A percentile compares a stretch with the other conserved stretches of the same genome.
These are phyloP conservation scores for Larix kaempferi DNA, from an alignment of 75 land plant genomes.

Conservation along the genomic window DNA sequence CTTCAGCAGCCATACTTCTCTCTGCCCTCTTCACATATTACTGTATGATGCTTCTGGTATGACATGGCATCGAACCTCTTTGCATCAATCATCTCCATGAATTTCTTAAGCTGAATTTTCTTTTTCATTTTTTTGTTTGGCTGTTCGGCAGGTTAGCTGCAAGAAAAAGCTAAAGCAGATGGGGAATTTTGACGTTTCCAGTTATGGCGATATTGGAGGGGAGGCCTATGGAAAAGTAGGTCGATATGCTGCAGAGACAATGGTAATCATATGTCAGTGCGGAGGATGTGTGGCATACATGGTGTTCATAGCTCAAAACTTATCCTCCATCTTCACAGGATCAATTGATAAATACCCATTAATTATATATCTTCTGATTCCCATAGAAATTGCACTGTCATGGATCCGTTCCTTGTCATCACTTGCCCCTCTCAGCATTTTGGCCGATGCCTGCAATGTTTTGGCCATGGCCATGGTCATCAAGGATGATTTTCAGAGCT, in stretches of 20 bases:
- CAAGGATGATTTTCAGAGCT: too few relatives aligned
- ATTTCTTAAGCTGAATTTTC: background rate
- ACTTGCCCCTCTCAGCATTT: too few relatives aligned
- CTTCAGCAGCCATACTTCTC: slow-evolving; percentile 30
- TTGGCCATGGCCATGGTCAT: too few relatives aligned
- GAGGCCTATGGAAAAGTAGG: slow-evolving; percentile 37
- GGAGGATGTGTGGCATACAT: slow-evolving; percentile 75
- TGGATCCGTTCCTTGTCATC: too few relatives aligned
- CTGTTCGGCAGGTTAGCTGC: slow-evolving; percentile 38
- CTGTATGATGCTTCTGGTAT: slow-evolving; percentile 73
- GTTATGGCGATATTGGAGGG: too few relatives aligned
- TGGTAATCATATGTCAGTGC: slow-evolving; percentile 49
- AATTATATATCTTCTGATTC: background rate
- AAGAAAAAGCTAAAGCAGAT: background rate
- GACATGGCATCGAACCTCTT: too few relatives aligned
- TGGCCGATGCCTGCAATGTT: too few relatives aligned
- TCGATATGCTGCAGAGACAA: slow-evolving; percentile 43
- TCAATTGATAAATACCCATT: background rate
- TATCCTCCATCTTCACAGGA: slow-evolving; percentile 41
- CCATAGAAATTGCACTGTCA: too few relatives aligned
- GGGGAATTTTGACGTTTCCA: too few relatives aligned
- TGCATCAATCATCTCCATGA: background rate
- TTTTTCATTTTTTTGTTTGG: slow-evolving; percentile 25
- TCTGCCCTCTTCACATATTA: slow-evolving; percentile 51
- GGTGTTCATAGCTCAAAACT: slow-evolving; percentile 69